phyloP scores from a whole-genome alignment of 2,329 filamentous ascomycete species.

The Pseudogymnoascus sp. region DNA sequence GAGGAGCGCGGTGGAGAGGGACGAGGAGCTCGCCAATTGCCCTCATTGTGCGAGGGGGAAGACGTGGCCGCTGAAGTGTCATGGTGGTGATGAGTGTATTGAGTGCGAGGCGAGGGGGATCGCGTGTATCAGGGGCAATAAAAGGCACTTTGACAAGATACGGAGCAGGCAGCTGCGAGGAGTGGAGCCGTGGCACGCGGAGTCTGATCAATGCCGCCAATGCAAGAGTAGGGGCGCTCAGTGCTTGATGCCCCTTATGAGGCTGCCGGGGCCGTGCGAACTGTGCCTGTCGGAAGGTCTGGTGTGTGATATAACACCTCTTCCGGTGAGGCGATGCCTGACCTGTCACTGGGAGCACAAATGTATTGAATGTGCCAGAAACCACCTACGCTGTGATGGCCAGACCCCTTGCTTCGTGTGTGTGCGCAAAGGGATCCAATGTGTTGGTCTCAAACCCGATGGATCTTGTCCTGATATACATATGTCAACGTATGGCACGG shows the following conservation, averaged over 20 bases:
- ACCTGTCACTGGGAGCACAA: not conserved
- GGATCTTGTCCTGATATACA: not conserved
- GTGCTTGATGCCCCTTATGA: not conserved
- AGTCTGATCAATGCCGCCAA: not conserved
- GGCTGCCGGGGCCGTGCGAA: not conserved
- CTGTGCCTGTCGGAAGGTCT: not conserved
- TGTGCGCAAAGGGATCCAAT: not conserved
- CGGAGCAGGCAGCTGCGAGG: not conserved
- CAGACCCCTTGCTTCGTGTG: not conserved
- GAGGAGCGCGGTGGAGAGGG: not conserved
- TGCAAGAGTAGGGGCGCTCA: not conserved
- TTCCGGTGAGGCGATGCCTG: not conserved
- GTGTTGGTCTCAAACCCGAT: not conserved
- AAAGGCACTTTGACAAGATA: not conserved
- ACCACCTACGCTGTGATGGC: not conserved
- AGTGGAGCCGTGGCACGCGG: not conserved
- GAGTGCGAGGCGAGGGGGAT: not conserved
- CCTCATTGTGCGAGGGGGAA: not conserved
- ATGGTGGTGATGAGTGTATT: not conserved
- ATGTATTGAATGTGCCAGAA: not conserved
- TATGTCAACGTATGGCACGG: not conserved
- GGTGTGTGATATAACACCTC: not conserved
- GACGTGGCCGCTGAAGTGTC: not conserved
- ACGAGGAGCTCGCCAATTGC: not conserved
- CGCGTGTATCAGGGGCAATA: not conserved